Evolutionary conservation across 345 rosid species (phyloP), one percentile per base, ranked within the genome.

Genomic region (Noccaea bulbosa): DNA sequence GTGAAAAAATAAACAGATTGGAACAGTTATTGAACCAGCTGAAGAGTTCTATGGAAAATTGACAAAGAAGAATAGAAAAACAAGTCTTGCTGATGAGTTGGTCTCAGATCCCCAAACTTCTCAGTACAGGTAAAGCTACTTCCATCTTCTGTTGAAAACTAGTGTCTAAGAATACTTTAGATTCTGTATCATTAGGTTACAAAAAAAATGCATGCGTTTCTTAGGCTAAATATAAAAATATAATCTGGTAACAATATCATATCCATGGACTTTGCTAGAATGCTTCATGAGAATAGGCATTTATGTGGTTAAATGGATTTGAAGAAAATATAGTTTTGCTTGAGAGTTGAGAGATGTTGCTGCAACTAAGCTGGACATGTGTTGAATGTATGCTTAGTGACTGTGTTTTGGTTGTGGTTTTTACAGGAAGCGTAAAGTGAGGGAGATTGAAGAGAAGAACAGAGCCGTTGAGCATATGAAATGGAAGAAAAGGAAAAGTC

Each of bases 31-130:
- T 34, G 96, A 83, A 62, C 86, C 96, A 9, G 69, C 93, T 12
- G 20, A 73, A 16, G 98, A 91, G 22, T 88, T 72, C 88, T 86
- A 67, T 3, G 67, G 76, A 30, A 83, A 98, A 81, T 53, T 94
- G 53, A 84, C 87, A 22, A 94, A 87, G 82, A 91, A 88, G 86
- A 87, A 94, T 80, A 94, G 96, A 77, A 94, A 83, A 78, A 46
- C 84, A 35, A 84, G 81, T 58, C 78, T 92, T 72, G 93, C 98
- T 6, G 99, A 94, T 6, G 98, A 91, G 74, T 82, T 94, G 74
- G 85, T 91, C 41, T 78, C 87, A 63, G 96, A 91, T 71, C 77
- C 79, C 24, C 55, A 56, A 32, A 65, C 78, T 52, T 52, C 66
- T 46, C 81, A 83, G 10, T 94, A 89, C 87, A 86, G 97, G 99